Base-by-base conservation (phyloP, 306 rosid genomes). In the Styphnolobium japonicum region DNA sequence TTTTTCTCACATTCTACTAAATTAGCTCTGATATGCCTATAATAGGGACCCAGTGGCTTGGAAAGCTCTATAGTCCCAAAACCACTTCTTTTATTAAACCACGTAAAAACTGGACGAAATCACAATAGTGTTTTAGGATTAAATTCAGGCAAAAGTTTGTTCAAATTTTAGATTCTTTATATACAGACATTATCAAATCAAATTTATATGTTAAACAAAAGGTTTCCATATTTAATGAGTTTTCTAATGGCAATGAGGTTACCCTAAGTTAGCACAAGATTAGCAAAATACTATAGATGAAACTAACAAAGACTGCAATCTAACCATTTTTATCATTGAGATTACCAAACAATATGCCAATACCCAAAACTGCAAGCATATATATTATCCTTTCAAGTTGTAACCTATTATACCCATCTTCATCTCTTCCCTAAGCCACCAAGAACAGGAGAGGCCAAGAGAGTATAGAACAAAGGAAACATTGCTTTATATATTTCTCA, bases 61-160 rank as follows among this genome's bases (percentile, higher is more conserved):
- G 3, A 75, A 78, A 78, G 77, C 65, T 64, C 76, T 46, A 78
- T 74, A 75, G 78, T 70, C 83, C 56, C 65, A 70, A 79, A 48
- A 71, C 88, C 82, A 84, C 82, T 79, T 80, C 21, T 53, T 63
- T 82, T 68, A 62, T 77, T 52, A 82, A 84, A 46, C 62, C 77
- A 68, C 49, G 76, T 43, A 74, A 74, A 71, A 76, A 66, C 71
- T 80, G 67, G 34, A 74, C 67, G 23, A 34, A 46, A 82, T 69
- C 78, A 84, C 73, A 77, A 80, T 86, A 82, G 86, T 64, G 89
- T 82, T 75, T 21, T 12, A 64, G 53, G 64, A 83, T n/a, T n/a
- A n/a, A n/a, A n/a, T 53, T 70, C 66, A 29, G 48, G 80, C 86
- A 78, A 81, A 73, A 58, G 70, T 34, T 48, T 36, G 4, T 40